phyloP scores from a whole-genome alignment of 495 filamentous ascomycete species.

The Penicillium angulare region DNA sequence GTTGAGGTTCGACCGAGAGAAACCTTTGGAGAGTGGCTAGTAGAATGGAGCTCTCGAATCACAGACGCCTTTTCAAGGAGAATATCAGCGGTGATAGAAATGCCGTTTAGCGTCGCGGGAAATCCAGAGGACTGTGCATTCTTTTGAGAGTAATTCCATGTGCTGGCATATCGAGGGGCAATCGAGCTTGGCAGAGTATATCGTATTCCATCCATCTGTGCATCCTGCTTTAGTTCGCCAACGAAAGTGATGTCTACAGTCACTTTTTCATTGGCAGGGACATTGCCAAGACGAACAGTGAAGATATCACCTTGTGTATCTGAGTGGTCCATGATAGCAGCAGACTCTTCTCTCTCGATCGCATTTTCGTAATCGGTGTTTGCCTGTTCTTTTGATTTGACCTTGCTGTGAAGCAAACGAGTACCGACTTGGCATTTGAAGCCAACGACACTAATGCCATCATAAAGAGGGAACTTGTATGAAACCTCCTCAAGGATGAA shows the following conservation, averaged over 20 bases:
- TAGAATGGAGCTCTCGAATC: slow-evolving; percentile 60
- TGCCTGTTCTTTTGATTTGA: slow-evolving; percentile 19
- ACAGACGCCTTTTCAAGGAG: slow-evolving; percentile 52
- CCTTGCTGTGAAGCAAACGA: slow-evolving; percentile 12
- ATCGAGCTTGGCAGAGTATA: slow-evolving; percentile 16
- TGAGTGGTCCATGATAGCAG: slow-evolving; percentile 17
- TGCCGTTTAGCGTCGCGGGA: slow-evolving; percentile 30
- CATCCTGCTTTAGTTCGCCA: slow-evolving; percentile 18
- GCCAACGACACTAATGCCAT: slow-evolving; percentile 18
- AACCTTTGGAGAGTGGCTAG: slow-evolving; percentile 65
- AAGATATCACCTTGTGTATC: slow-evolving; percentile 10
- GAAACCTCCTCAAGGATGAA: slow-evolving; percentile 5
- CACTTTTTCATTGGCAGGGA: slow-evolving; percentile 11
- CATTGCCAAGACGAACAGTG: slow-evolving; percentile 14
- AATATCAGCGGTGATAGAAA: slow-evolving; percentile 60
- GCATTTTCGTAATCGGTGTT: slow-evolving; percentile 13
- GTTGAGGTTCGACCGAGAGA: slow-evolving; percentile 56
- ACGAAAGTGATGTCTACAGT: slow-evolving; percentile 15
- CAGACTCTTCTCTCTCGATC: slow-evolving; percentile 1
- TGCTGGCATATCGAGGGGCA: slow-evolving; percentile 13
- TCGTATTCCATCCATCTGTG: slow-evolving; percentile 13
- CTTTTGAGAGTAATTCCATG: background rate
- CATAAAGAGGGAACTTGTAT: slow-evolving; percentile 19
- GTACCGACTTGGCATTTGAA: slow-evolving; percentile 14
- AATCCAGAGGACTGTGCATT: background rate